Percentiles rank a stretch among this genome's conserved stretches.
These are phyloP conservation scores for Neonectria neomacrospora DNA, from an alignment of 2,329 filamentous ascomycete genomes.

Conservation along the genomic window DNA sequence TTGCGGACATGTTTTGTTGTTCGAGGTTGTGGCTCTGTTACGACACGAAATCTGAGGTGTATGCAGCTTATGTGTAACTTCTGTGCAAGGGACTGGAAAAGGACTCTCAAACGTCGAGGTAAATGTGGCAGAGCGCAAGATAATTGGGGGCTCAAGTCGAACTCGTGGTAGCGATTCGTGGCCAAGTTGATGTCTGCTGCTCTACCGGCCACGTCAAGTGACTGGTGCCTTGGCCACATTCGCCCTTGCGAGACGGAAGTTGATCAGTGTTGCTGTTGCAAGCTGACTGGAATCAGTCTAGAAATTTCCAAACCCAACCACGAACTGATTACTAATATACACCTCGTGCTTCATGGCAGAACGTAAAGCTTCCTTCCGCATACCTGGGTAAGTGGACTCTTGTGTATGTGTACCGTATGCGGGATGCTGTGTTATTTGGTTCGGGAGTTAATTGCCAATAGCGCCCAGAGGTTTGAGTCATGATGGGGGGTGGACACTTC, in stretches of 20 bases:
- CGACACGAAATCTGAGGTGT: slow-evolving; percentile 6
- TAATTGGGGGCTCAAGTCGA: slow-evolving; percentile 8
- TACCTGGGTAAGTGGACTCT: background rate
- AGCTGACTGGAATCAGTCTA: slow-evolving; percentile 33
- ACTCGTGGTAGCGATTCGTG: background rate
- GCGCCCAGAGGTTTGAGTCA: background rate
- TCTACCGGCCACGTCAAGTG: slow-evolving; percentile 38
- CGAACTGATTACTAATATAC: slow-evolving; percentile 38
- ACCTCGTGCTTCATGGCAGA: background rate
- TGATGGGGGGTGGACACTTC: background rate
- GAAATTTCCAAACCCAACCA: slow-evolving; percentile 37
- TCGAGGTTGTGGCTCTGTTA: slow-evolving; percentile 12
- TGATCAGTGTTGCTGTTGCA: slow-evolving; percentile 20
- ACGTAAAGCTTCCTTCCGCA: background rate
- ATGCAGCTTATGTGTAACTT: slow-evolving; percentile 23
- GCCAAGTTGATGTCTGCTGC: slow-evolving; percentile 7
- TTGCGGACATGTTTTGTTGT: slow-evolving; percentile 36
- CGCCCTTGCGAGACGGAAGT: slow-evolving; percentile 25
- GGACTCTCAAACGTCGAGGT: background rate
- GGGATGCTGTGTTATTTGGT: background rate
- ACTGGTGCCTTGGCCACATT: slow-evolving; percentile 37
- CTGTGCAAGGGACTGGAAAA: background rate
- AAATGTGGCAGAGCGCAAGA: background rate
- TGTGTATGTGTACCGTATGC: background rate
- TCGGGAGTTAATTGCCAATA: background rate